Conservation (phyloP, 1,284 basidiomycete species). For the Neolentinus lepideus region DNA sequence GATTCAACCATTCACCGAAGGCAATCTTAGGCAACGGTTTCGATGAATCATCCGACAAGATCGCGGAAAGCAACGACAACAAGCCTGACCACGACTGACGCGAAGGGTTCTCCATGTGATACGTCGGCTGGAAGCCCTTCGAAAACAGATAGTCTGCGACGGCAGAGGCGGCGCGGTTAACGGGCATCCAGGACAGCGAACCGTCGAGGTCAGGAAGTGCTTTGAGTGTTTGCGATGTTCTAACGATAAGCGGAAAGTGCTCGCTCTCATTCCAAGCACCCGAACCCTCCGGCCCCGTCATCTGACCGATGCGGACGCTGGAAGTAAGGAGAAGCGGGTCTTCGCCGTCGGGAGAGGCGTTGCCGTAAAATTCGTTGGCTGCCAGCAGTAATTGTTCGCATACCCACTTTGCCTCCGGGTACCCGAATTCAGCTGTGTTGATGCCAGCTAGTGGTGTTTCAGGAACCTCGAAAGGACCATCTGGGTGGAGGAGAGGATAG, state of each 20-base stretch:
- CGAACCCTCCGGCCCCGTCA: slow-evolving; percentile 16
- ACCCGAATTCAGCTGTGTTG: slow-evolving; percentile 21
- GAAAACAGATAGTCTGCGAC: slow-evolving; percentile 22
- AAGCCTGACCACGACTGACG: slow-evolving; percentile 24
- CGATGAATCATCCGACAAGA: slow-evolving; percentile 16
- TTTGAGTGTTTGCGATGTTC: slow-evolving; percentile 18
- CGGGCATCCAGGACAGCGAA: slow-evolving; percentile 27
- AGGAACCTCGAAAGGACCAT: slow-evolving; percentile 21
- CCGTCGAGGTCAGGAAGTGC: slow-evolving; percentile 19
- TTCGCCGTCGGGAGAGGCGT: slow-evolving; percentile 5
- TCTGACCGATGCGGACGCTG: slow-evolving; percentile 24
- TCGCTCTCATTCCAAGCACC: slow-evolving; percentile 24
- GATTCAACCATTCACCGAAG: slow-evolving; percentile 21
- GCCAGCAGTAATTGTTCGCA: slow-evolving; percentile 16
- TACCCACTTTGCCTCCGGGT: slow-evolving; percentile 26
- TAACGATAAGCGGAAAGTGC: slow-evolving; percentile 25
- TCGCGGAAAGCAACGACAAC: slow-evolving; percentile 16
- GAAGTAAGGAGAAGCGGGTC: slow-evolving; percentile 18
- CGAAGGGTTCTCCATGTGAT: slow-evolving; percentile 25
- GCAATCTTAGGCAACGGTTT: slow-evolving; percentile 12
- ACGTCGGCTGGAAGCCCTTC: slow-evolving; percentile 17
- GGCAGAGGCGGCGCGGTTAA: slow-evolving; percentile 20
- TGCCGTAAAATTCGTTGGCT: slow-evolving; percentile 10
- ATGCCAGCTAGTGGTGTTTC: slow-evolving; percentile 19
- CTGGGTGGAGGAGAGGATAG: slow-evolving; percentile 18